Percentiles rank a stretch among this genome's conserved stretches.
These are phyloP conservation scores for Ophiostoma novo-ulmi DNA, from an alignment of 2,329 filamentous ascomycete species.

Conservation along the genomic window DNA sequence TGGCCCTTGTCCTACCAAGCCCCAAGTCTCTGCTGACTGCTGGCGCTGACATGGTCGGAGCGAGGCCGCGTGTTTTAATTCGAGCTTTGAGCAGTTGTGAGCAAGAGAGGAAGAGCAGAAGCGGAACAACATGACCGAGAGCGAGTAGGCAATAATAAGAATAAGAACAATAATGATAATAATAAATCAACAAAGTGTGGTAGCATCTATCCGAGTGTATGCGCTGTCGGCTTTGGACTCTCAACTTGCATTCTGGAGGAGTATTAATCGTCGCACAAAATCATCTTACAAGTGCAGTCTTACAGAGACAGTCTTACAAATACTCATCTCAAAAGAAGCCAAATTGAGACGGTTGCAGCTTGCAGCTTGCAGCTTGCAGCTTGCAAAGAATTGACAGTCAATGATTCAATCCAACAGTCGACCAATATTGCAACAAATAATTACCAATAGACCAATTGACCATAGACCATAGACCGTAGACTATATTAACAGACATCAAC, in stretches of 20 bases:
- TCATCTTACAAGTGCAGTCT: too few species aligned
- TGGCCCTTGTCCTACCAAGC: conserved; percentile 1
- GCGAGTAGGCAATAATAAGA: too few species aligned
- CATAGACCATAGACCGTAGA: too few species aligned
- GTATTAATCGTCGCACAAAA: too few species aligned
- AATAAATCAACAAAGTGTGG: not conserved
- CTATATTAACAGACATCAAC: too few species aligned
- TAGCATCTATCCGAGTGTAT: not conserved
- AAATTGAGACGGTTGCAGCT: not conserved
- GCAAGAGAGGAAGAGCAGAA: not conserved
- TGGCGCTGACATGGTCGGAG: not conserved
- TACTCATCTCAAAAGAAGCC: not conserved
- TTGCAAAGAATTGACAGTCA: not conserved
- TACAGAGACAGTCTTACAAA: not conserved
- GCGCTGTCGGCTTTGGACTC: not conserved
- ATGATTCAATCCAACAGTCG: too few species aligned
- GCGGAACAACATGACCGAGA: not conserved
- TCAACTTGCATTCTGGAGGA: too few species aligned
- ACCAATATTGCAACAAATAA: too few species aligned
- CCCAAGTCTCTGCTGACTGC: not conserved
- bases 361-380: too few species aligned
- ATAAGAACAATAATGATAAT: too few species aligned
- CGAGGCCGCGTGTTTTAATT: not conserved
- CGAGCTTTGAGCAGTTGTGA: not conserved
- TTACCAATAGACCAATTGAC: too few species aligned